Percentiles rank a stretch among this genome's conserved stretches.
Evolutionary conservation across 805 yeast genomes (phyloP).

Genomic region (Candida silvatica): DNA sequence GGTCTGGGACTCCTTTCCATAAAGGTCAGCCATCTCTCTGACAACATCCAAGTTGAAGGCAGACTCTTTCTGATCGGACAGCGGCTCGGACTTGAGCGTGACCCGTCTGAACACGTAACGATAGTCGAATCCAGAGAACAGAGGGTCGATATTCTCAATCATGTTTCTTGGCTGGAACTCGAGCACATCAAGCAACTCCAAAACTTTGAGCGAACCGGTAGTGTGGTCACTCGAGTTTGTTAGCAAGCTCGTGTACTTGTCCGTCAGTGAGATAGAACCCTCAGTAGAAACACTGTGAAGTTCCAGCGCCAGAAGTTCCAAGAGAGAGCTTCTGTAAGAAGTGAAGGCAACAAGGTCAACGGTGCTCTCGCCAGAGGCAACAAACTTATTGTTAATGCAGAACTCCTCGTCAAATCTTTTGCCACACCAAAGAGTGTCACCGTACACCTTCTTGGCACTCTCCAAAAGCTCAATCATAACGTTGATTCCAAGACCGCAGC

Average conservation of each 20-base stretch:
- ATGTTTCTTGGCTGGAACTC: conserved; percentile 44
- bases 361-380: conserved; percentile 29
- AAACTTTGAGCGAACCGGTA: conserved; percentile 55
- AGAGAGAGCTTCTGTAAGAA: conserved; percentile 47
- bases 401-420: conserved; percentile 34
- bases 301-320: conserved; percentile 65
- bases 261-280: conserved; percentile 42
- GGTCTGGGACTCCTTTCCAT: conserved; percentile 18
- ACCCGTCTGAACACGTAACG: conserved; percentile 34
- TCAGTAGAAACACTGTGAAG: conserved; percentile 46
- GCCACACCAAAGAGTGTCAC: conserved; percentile 47
- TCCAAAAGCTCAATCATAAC: conserved; percentile 44
- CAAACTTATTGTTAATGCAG: conserved; percentile 23
- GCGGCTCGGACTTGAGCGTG: conserved; percentile 15
- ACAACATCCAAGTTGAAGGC: conserved; percentile 36
- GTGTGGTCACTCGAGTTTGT: conserved; percentile 41
- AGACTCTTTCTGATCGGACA: conserved; percentile 2
- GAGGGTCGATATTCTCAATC: conserved; percentile 30
- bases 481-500: conserved; percentile 29
- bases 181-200: conserved; percentile 63
- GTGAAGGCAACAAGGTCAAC: conserved; percentile 56
- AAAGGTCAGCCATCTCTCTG: conserved; percentile 21
- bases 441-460: conserved; percentile 46
- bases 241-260: conserved; percentile 43
- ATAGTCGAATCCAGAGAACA: conserved; percentile 29